Evolutionary conservation across 2,329 filamentous ascomycete genomes (phyloP), one percentile per base, ranked within the genome.

Genomic region (Penicillium hordei): DNA sequence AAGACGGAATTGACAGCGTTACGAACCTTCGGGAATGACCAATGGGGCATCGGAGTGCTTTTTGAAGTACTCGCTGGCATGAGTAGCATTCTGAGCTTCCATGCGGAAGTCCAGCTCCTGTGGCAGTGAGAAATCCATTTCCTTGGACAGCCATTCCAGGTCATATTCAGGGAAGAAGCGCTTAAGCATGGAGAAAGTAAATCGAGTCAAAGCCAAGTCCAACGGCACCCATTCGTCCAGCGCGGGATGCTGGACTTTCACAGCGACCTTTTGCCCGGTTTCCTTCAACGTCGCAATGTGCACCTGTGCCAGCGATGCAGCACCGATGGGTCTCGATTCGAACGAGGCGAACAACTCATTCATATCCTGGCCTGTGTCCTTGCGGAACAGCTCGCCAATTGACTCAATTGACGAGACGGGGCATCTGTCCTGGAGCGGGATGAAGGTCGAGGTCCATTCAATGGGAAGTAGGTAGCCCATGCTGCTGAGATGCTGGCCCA

Each of bases 101-200:
- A 86, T 86, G 39, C 85, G 81, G 70, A 99, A 99, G 72, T 99
- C 89, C 52, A 99, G 81, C 75, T 99, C 94, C 71, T 93, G 88
- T 0, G 94, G 94, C 7, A 99, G 78, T 3, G 92, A 97, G 21
- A 86, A 78, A 59, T 97, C 91, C 89, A 99, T 95, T 76, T 99
- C 94, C 8, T 88, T 86, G 1, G 91, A 93, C 10, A 99, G 80
- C 94, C 94, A 99, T 70, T 96, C 93, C 29, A 99, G 82, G 73
- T 99, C 94, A 74, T 99, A 99, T 67, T 97, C 93, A 2, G 95
- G 95, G 71, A 99, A 99, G 81, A 93, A 97, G 58, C 85, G 84
- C 76, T 96, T 96, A 59, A 99, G 79, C 0, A 89, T 94, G 12
- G 88, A 86, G 75, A 99, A 99, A 0, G 93, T 95, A 68, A 94